Conservation (phyloP, 2,329 filamentous ascomycete species). For the Fusarium mundagurra region DNA sequence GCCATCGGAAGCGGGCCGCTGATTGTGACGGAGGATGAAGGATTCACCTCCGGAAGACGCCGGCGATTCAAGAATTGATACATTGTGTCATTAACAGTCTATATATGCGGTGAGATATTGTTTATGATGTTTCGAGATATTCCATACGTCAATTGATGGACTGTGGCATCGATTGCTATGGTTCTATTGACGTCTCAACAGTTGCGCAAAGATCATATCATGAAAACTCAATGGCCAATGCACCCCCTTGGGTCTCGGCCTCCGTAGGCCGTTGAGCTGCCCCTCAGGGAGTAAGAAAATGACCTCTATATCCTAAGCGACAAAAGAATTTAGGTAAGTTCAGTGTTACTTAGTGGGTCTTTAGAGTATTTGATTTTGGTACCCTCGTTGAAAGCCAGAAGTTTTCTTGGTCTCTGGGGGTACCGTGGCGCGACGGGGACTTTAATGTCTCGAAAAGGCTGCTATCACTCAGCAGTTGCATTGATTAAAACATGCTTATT, state of each 20-base stretch:
- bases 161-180: neutral
- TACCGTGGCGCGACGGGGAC: neutral
- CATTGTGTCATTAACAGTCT: neutral
- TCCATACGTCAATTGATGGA: neutral
- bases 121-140: neutral
- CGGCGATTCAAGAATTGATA: neutral
- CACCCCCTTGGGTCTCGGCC: neutral
- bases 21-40: constrained; percentile 15
- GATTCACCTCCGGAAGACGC: constrained; percentile 13
- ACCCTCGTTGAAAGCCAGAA: neutral
- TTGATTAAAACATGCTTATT: neutral
- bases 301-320: neutral
- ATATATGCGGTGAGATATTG: neutral
- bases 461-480: neutral
- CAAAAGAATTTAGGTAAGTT: neutral
- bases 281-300: neutral
- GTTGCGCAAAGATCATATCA: constrained; percentile 6
- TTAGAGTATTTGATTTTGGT: neutral
- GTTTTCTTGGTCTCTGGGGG: neutral
- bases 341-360: neutral
- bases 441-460: neutral
- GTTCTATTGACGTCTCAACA: neutral
- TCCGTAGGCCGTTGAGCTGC: neutral
- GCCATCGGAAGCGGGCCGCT: constrained; percentile 42
- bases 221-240: neutral